Evolutionary conservation across 805 yeast genomes (phyloP).

Genomic region (Saccharomycopsis oosterbeekiorum): DNA sequence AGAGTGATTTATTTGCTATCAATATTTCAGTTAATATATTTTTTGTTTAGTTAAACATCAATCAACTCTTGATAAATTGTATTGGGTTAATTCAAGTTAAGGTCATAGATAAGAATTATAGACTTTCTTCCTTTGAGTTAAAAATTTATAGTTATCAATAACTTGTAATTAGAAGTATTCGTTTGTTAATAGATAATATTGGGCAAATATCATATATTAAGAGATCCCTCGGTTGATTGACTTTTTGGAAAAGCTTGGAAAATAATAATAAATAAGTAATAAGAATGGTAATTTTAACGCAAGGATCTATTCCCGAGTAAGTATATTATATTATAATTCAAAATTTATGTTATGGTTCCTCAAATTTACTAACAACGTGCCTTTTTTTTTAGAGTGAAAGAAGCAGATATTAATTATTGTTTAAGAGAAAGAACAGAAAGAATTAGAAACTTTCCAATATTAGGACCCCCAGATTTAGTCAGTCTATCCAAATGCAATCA

Average conservation of each 20-base stretch:
- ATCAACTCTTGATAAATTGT: too few relatives aligned
- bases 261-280: neutral
- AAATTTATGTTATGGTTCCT: neutral
- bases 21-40: too few relatives aligned
- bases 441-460: slow-evolving; percentile 46
- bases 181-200: too few relatives aligned
- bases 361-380: neutral
- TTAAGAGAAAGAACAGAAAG: slow-evolving; percentile 55
- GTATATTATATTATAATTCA: slow-evolving; percentile 20
- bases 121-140: neutral
- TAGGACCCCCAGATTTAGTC: slow-evolving; percentile 65
- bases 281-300: slow-evolving; percentile 30
- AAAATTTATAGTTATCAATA: too few relatives aligned
- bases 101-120: neutral
- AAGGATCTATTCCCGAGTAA: slow-evolving; percentile 56
- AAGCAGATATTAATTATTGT: slow-evolving; percentile 49
- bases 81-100: too few relatives aligned
- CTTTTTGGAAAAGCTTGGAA: neutral
- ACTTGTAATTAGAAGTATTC: neutral
- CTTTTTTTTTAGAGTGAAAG: slow-evolving; percentile 36
- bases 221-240: neutral
- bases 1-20: too few relatives aligned
- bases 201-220: neutral
- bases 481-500: slow-evolving; percentile 33
- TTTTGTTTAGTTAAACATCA: too few relatives aligned